Evolutionary conservation across 257 asterid species (phyloP).

Genomic region (Solanum arcanum): DNA sequence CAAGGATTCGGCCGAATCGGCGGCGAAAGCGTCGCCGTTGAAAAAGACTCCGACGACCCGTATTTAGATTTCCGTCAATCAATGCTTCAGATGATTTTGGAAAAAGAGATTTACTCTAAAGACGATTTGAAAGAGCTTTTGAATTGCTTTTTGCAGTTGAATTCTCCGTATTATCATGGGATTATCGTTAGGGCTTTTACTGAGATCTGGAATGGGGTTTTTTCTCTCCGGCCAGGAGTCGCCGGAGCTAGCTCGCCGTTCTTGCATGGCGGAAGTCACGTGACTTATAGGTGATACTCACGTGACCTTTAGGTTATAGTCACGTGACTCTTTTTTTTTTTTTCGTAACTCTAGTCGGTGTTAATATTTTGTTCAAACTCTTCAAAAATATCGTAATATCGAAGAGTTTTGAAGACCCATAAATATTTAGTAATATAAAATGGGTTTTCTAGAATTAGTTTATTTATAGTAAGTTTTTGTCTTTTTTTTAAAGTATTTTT

Average conservation of each 20-base stretch:
- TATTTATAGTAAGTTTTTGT: background rate
- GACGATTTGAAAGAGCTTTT: slow-evolving; percentile 70
- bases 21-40: slow-evolving; percentile 71
- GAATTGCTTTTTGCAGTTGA: slow-evolving; percentile 79
- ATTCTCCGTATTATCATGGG: slow-evolving; percentile 82
- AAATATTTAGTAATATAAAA: background rate
- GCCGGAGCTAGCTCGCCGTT: slow-evolving; percentile 11
- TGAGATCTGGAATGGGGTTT: slow-evolving; percentile 83
- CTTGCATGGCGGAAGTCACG: slow-evolving; percentile 19
- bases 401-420: background rate
- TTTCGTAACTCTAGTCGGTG: background rate
- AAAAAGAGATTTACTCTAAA: slow-evolving; percentile 58
- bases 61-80: slow-evolving; percentile 84
- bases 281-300: slow-evolving; percentile 27
- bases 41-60: slow-evolving; percentile 82
- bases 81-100: slow-evolving; percentile 89
- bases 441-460: background rate
- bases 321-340: slow-evolving; percentile 12
- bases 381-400: background rate
- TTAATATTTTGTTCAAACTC: background rate
- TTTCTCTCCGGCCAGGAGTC: slow-evolving; percentile 10
- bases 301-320: slow-evolving; percentile 29
- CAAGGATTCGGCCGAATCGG: slow-evolving; percentile 65
- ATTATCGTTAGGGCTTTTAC: slow-evolving; percentile 69
- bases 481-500: background rate